Percentiles rank a stretch among this genome's conserved stretches.
Conservation (phyloP, 2,329 filamentous ascomycete species). For the Sporothrix curviconia region DNA sequence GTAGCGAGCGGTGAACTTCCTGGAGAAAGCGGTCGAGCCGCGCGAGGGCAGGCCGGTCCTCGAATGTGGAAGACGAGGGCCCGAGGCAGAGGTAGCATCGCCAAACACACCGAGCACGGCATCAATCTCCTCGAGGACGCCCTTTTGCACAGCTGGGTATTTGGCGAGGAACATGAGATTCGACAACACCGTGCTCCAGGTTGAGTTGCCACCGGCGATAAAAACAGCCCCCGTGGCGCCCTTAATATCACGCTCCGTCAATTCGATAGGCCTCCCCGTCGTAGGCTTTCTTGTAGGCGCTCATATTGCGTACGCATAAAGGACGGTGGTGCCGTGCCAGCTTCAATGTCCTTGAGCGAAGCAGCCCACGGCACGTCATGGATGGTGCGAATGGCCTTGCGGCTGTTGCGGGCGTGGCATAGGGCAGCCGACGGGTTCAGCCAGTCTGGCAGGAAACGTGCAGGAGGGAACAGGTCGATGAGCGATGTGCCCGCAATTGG, state of each 20-base stretch:
- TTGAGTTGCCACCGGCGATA: conserved; percentile 42
- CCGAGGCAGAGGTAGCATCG: background rate
- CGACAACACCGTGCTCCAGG: conserved; percentile 35
- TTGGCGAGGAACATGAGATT: conserved; percentile 38
- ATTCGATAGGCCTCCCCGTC: conserved; percentile 26
- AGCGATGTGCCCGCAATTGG: conserved; percentile 32
- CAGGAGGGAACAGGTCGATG: conserved; percentile 43
- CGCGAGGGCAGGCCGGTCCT: conserved; percentile 36
- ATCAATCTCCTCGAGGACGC: conserved; percentile 42
- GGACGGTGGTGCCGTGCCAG: conserved; percentile 26
- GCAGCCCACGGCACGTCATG: conserved; percentile 38
- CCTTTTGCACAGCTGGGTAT: conserved; percentile 38
- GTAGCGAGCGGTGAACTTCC: conserved; percentile 39
- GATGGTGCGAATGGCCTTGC: conserved; percentile 31
- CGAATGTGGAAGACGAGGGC: conserved; percentile 37
- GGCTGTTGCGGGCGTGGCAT: conserved; percentile 24
- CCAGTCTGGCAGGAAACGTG: conserved; percentile 33
- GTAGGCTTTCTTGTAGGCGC: conserved; percentile 24
- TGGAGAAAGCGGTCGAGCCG: conserved; percentile 42
- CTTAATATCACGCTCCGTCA: conserved; percentile 40
- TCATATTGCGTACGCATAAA: conserved; percentile 28
- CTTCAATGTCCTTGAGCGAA: conserved; percentile 26
- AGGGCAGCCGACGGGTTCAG: conserved; percentile 15
- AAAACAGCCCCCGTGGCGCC: conserved; percentile 43
- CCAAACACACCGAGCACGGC: conserved; percentile 33